These are phyloP conservation scores for Pythium oligandrum DNA, from an alignment of 352 stramenopile species.

Conservation along the genomic window DNA sequence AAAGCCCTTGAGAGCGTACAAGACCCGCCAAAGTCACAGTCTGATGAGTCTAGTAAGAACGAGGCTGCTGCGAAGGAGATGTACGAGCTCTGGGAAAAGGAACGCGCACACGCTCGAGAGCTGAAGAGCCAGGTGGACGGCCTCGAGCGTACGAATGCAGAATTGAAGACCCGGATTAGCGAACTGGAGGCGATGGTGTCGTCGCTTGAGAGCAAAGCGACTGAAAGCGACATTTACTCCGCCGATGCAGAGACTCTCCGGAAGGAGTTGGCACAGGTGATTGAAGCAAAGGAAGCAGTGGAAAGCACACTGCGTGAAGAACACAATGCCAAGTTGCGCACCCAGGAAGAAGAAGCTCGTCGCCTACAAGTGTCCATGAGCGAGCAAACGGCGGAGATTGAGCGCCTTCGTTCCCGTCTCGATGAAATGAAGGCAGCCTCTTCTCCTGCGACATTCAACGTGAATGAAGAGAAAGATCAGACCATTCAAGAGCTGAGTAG, in stretches of 20 bases:
- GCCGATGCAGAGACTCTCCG: conserved; percentile 2
- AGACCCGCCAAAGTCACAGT: conserved; percentile 1
- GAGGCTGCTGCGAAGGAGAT: conserved; percentile 20
- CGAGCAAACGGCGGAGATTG: not conserved
- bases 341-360: conserved; percentile 6
- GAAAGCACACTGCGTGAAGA: conserved; percentile 3
- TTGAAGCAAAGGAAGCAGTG: conserved; percentile 4
- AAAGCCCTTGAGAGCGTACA: not conserved
- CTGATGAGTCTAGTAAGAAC: conserved; percentile 9
- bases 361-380: conserved; percentile 1
- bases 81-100: conserved; percentile 25
- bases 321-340: not conserved
- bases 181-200: conserved; percentile 4
- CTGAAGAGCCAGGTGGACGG: conserved; percentile 8
- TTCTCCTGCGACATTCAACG: not conserved
- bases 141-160: not conserved
- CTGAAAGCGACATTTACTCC: not conserved
- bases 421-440: conserved; percentile 28
- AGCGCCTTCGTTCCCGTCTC: conserved; percentile 6
- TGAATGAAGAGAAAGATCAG: conserved; percentile 15
- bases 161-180: conserved; percentile 1
- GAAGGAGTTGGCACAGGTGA: conserved; percentile 1
- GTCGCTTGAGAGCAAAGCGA: not conserved
- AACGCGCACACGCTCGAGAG: conserved; percentile 17
- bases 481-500: conserved; percentile 25